These are phyloP conservation scores for Withania somnifera DNA, from an alignment of 305 asterid species.

Conservation along the genomic window DNA sequence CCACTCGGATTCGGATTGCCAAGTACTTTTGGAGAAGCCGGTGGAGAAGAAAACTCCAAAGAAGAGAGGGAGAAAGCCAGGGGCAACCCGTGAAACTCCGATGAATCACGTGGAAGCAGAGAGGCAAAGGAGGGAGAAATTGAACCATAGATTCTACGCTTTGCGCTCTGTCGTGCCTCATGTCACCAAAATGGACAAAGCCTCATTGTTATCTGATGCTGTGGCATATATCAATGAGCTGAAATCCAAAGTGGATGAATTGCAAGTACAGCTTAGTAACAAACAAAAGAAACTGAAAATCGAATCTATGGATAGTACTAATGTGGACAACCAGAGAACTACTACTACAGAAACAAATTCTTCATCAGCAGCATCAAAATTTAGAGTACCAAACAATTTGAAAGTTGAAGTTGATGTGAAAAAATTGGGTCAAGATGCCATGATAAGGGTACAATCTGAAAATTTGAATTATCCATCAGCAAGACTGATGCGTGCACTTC, in stretches of 20 bases:
- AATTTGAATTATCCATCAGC: slow-evolving; percentile 42
- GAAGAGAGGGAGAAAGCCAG: slow-evolving; percentile 7
- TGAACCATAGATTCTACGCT: slow-evolving; percentile 11
- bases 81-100: background rate
- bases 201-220: slow-evolving; percentile 26
- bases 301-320: background rate
- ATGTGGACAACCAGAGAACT: background rate
- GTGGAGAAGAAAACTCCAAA: background rate
- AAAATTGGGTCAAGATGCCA: slow-evolving; percentile 54
- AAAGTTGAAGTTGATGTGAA: slow-evolving; percentile 19
- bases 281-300: slow-evolving; percentile 6
- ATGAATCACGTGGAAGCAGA: slow-evolving; percentile 12
- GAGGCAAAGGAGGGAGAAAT: slow-evolving; percentile 11
- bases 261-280: background rate
- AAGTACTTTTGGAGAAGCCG: background rate
- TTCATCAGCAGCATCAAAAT: background rate
- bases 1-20: slow-evolving; percentile 12
- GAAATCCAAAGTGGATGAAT: slow-evolving; percentile 17
- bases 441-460: slow-evolving; percentile 69
- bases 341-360: background rate
- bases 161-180: slow-evolving; percentile 27
- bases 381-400: background rate
- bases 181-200: slow-evolving; percentile 35
- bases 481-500: slow-evolving; percentile 49
- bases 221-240: slow-evolving; percentile 24